Percentiles rank a stretch among this genome's conserved stretches.
Evolutionary conservation across 257 asterid species (phyloP).

Genomic region (Solanum piurae): DNA sequence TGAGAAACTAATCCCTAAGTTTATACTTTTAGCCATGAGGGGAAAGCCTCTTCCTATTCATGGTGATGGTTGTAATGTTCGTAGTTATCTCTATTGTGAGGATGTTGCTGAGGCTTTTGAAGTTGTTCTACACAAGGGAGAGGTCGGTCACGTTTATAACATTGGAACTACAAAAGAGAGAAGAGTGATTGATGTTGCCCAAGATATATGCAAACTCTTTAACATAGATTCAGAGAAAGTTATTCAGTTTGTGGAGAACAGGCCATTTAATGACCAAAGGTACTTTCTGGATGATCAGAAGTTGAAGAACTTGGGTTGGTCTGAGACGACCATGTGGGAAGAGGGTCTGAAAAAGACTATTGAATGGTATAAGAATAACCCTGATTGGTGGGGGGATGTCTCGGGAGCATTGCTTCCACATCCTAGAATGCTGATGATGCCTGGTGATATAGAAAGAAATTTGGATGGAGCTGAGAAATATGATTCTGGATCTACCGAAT

Average conservation of each 20-base stretch:
- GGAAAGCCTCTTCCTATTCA: constrained; percentile 14
- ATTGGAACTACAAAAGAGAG: constrained; percentile 14
- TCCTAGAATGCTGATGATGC: constrained; percentile 19
- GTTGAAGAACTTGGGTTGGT: constrained; percentile 14
- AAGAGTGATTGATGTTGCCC: constrained; percentile 16
- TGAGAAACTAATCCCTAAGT: constrained; percentile 12
- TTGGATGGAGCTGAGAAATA: constrained; percentile 2
- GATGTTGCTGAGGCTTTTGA: constrained; percentile 21
- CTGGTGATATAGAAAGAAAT: constrained; percentile 5
- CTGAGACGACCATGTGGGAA: constrained; percentile 8
- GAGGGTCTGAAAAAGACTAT: constrained; percentile 13
- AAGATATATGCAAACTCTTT: constrained; percentile 11
- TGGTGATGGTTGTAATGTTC: constrained; percentile 14
- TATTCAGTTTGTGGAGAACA: constrained; percentile 11
- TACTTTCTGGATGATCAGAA: constrained; percentile 18
- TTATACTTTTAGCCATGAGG: constrained; percentile 14
- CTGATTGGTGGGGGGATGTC: constrained; percentile 19
- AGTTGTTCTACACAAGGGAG: constrained; percentile 9
- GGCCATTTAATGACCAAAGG: constrained; percentile 15
- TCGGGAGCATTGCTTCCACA: constrained; percentile 16
- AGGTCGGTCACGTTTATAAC: constrained; percentile 14
- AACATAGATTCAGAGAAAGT: background rate
- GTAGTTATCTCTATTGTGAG: constrained; percentile 17
- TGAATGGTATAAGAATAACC: constrained; percentile 14
- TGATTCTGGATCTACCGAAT: background rate